These are phyloP conservation scores for Pyronema domesticum DNA, from an alignment of 495 filamentous ascomycete genomes.

Conservation along the genomic window DNA sequence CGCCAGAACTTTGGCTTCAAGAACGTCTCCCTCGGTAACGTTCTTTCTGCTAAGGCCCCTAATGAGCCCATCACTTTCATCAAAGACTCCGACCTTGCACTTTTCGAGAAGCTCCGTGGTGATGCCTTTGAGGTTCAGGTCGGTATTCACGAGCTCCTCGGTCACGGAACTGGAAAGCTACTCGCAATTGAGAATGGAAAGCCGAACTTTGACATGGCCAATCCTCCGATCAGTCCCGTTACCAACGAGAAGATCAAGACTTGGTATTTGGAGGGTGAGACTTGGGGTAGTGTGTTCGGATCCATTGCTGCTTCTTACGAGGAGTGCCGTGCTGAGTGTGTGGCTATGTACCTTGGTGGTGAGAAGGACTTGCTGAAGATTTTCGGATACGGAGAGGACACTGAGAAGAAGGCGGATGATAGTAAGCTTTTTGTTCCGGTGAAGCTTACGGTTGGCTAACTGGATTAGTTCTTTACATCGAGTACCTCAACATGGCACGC, in stretches of 20 bases:
- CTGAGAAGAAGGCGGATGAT: conserved; percentile 53
- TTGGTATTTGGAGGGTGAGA: conserved; percentile 87
- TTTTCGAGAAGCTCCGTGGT: conserved; percentile 69
- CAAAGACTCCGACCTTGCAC: conserved; percentile 45
- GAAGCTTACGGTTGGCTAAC: background rate
- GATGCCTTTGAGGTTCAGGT: conserved; percentile 88
- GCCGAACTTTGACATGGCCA: conserved; percentile 70
- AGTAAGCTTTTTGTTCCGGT: conserved; percentile 34
- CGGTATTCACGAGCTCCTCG: conserved; percentile 85
- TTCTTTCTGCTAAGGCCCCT: conserved; percentile 73
- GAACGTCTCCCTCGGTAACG: conserved; percentile 84
- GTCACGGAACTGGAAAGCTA: conserved; percentile 89
- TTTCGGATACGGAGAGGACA: conserved; percentile 75
- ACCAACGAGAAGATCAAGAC: conserved; percentile 58
- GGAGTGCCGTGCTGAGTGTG: conserved; percentile 56
- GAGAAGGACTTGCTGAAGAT: conserved; percentile 78
- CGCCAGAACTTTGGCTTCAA: conserved; percentile 92
- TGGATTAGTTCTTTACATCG: conserved; percentile 47
- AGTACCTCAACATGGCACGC: conserved; percentile 82
- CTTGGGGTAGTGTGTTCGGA: conserved; percentile 85
- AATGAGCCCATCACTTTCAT: conserved; percentile 87
- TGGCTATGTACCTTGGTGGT: conserved; percentile 81
- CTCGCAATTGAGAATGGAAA: conserved; percentile 63
- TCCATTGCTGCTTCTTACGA: conserved; percentile 74
- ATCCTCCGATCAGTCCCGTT: conserved; percentile 66